Evolutionary conservation across 148 eudicot genomes (phyloP).

Genomic region (Arctostaphylos glauca): DNA sequence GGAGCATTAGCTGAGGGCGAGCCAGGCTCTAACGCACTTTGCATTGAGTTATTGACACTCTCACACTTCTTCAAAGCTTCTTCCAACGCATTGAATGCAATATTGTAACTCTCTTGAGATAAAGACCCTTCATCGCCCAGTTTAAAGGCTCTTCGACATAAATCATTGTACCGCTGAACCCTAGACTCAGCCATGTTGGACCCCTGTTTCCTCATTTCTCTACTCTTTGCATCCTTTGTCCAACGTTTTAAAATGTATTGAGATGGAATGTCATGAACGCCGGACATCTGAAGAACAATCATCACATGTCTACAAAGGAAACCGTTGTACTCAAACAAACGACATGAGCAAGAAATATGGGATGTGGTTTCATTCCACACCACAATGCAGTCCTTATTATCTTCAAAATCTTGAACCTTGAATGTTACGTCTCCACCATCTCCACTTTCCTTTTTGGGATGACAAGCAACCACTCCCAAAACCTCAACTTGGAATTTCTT

Average conservation of each 20-base stretch:
- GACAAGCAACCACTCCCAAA: conserved; percentile 6
- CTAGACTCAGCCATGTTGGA: not conserved
- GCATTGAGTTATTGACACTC: conserved; percentile 19
- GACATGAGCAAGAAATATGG: conserved; percentile 2
- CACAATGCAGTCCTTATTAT: not conserved
- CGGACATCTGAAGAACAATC: conserved; percentile 2
- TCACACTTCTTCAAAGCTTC: conserved; percentile 27
- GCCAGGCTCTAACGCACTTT: conserved; percentile 17
- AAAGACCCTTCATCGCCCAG: conserved; percentile 33
- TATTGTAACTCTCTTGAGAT: conserved; percentile 25
- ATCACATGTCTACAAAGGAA: conserved; percentile 7
- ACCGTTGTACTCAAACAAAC: not conserved
- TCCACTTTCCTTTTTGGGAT: conserved; percentile 6
- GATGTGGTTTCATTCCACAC: not conserved
- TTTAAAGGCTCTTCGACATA: conserved; percentile 27
- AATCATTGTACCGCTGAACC: conserved; percentile 14
- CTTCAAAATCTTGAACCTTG: conserved; percentile 1
- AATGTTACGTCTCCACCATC: not conserved
- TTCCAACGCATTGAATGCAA: conserved; percentile 27
- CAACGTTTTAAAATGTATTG: conserved; percentile 3
- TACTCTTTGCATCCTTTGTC: not conserved
- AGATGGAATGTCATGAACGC: not conserved
- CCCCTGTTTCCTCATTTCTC: not conserved
- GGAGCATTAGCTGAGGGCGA: conserved; percentile 12
- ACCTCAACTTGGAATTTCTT: conserved; percentile 4